Evolutionary conservation across 2,329 filamentous ascomycete species (phyloP), one percentile per base, ranked within the genome.

Genomic region (Aspergillus fumigatus): DNA sequence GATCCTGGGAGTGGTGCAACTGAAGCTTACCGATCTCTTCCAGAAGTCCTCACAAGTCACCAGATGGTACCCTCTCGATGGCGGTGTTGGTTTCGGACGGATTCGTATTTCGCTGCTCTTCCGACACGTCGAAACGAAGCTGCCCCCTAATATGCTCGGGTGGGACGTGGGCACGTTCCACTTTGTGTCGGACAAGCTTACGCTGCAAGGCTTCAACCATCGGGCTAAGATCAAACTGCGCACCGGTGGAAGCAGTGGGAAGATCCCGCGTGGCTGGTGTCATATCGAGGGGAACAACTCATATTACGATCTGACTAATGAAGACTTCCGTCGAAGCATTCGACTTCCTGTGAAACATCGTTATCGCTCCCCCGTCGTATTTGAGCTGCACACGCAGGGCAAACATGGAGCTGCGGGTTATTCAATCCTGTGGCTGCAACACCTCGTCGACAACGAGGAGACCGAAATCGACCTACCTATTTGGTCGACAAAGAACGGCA

Each of bases 141-240:
- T 97, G 1, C 92, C 92, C n/a, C 89, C 89, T 0, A 78, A 86
- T 43, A 88, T 96, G 73, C 82, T 97, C 4, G 92, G 93, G 9
- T 97, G 93, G 90, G 91, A 97, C 59, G 90, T 97, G 47, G 94
- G 94, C 38, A 96, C 93, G 0, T 96, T 97, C 68, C 88, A 96
- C 68, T 95, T 97, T 70, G 77, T 83, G 0, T 90, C 88, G 0
- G 82, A 90, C 50, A 82, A 80, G 17, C 86, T 97, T 49, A 81
- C 82, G 0, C 85, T 88, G 0, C 75, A 81, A 14, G 81, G 81
- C 50, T 92, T 88, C 65, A 77, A 80, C 1, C 82, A 85, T 4
- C 73, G 81, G 41, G 76, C 84, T 47, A 92, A 91, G 73, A 77
- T 97, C 47, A 86, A 84, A 65, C 74, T 96, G 64, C 84, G 92